Evolutionary conservation across 1,284 basidiomycete species (phyloP).

Genomic region (Tremellales sp.): DNA sequence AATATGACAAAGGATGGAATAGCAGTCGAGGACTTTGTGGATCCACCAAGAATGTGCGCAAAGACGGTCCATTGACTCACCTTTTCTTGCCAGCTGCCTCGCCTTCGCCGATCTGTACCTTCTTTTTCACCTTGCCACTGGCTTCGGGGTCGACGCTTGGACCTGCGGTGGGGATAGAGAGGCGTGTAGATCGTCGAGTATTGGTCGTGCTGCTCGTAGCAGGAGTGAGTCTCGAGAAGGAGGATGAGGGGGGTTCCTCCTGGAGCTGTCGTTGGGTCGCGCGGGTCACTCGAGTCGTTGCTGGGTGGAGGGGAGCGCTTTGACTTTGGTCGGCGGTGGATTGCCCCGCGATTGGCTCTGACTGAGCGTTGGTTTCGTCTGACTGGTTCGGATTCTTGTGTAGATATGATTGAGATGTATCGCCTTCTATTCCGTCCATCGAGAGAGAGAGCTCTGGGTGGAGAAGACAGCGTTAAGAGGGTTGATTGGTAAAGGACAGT

Average conservation of each 20-base stretch:
- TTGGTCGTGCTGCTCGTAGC: not conserved
- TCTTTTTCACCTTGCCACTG: conserved; percentile 31
- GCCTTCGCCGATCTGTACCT: conserved; percentile 16
- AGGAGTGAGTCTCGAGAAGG: not conserved
- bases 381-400: conserved; percentile 5
- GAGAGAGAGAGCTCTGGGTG: too few relatives aligned
- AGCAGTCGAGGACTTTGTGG: too few relatives aligned
- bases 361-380: conserved; percentile 4
- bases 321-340: not conserved
- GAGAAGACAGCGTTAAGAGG: not conserved
- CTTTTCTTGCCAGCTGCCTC: conserved; percentile 13
- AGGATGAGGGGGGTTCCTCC: not conserved
- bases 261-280: not conserved
- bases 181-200: conserved; percentile 34
- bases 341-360: not conserved
- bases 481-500: not conserved
- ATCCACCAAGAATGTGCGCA: not conserved
- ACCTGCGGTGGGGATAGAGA: conserved; percentile 19
- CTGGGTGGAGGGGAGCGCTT: not conserved
- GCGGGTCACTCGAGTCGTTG: not conserved
- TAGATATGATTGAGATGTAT: conserved; percentile 15
- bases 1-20: not conserved
- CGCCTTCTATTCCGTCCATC: conserved; percentile 27
- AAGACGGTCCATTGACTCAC: conserved; percentile 14
- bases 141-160: conserved; percentile 9